Conservation (phyloP, 1,284 basidiomycete genomes). For the Malassezia globosa region DNA sequence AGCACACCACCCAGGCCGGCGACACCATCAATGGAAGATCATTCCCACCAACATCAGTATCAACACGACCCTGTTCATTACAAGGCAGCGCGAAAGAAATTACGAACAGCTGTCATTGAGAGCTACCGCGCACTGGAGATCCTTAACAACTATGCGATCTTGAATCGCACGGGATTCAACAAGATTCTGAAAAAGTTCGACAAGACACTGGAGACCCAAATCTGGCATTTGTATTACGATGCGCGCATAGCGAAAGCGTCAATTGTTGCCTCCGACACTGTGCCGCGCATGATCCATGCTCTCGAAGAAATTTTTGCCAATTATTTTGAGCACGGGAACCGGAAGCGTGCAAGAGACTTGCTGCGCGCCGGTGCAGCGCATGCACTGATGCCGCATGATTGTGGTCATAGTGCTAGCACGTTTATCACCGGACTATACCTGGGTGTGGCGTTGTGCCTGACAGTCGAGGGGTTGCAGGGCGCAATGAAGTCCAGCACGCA, state of each 20-base stretch:
- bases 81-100: constrained; percentile 64
- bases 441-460: constrained; percentile 67
- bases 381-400: constrained; percentile 41
- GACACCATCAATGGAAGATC: constrained; percentile 18
- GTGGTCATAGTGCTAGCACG: constrained; percentile 59
- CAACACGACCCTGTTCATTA: constrained; percentile 65
- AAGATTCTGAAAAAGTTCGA: constrained; percentile 84
- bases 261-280: constrained; percentile 52
- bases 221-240: constrained; percentile 62
- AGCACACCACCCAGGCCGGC: not conserved
- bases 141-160: constrained; percentile 59
- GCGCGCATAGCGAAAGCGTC: constrained; percentile 56
- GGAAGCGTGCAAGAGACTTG: constrained; percentile 62
- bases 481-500: constrained; percentile 58
- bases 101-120: constrained; percentile 71
- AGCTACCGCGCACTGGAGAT: constrained; percentile 68
- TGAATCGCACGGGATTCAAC: constrained; percentile 79
- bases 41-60: constrained; percentile 40
- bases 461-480: constrained; percentile 59
- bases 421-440: constrained; percentile 58
- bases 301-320: constrained; percentile 44
- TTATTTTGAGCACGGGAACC: constrained; percentile 61
- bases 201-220: constrained; percentile 61
- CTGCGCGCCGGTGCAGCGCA: constrained; percentile 54
- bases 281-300: constrained; percentile 61